Evolutionary conservation across 106 monocot genomes (phyloP).

Genomic region (Amphibolis antarctica): DNA sequence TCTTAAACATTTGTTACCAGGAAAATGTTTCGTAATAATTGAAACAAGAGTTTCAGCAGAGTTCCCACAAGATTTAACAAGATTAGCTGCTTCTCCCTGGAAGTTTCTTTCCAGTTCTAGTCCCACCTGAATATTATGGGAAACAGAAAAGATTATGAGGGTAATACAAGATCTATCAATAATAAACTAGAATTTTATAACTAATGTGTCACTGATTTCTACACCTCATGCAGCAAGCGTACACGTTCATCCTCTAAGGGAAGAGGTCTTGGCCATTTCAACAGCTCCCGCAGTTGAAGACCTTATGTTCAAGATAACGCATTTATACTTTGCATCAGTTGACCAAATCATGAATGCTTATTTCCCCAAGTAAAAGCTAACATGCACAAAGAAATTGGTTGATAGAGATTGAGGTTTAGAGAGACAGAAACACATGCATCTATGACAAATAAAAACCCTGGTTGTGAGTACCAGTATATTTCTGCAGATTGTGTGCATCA

Average conservation of each 20-base stretch:
- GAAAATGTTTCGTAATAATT: conserved; percentile 70
- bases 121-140: conserved; percentile 42
- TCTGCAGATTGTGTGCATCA: conserved; percentile 82
- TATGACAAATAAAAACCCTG: background rate
- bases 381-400: background rate
- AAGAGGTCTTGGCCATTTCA: conserved; percentile 83
- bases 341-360: background rate
- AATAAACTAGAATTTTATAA: too few species aligned
- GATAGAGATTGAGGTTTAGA: background rate
- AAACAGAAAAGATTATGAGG: background rate
- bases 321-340: background rate
- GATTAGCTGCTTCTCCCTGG: conserved; percentile 72
- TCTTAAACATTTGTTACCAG: conserved; percentile 38
- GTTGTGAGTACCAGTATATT: conserved; percentile 51
- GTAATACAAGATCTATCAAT: too few species aligned
- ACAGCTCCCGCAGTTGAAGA: conserved; percentile 50
- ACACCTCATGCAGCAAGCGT: conserved; percentile 83
- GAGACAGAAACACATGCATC: background rate
- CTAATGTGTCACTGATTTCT: too few species aligned
- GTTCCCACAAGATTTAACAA: conserved; percentile 62
- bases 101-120: conserved; percentile 75
- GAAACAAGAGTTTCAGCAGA: conserved; percentile 75
- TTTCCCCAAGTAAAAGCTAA: background rate
- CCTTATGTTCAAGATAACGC: conserved; percentile 26
- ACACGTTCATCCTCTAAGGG: conserved; percentile 87